Conservation (phyloP, 441 rosid genomes). For the Erodium moschatum region DNA sequence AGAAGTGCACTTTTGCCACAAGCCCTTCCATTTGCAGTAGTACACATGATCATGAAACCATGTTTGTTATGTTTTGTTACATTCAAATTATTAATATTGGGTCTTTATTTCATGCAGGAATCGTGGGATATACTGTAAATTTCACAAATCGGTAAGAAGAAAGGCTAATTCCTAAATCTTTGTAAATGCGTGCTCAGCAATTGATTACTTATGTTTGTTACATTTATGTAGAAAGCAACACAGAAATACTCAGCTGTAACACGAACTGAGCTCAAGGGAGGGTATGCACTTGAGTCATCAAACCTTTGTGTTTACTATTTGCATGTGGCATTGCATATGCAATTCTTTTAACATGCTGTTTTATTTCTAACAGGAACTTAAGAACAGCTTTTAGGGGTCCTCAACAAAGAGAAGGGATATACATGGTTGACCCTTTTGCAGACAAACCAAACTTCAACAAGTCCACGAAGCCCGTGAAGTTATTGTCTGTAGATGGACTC, state of each 20-base stretch:
- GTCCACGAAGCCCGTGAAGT: conserved; percentile 43
- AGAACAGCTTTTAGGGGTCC: conserved; percentile 52
- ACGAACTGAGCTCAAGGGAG: conserved; percentile 77
- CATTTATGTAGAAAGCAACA: conserved; percentile 52
- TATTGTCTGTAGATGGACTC: conserved; percentile 72
- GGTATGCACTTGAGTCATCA: conserved; percentile 38
- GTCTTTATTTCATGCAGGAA: conserved; percentile 46
- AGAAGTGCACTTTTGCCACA: not conserved
- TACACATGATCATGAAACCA: not conserved
- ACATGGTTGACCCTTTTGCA: conserved; percentile 53
- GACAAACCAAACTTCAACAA: conserved; percentile 39
- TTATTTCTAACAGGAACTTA: conserved; percentile 40
- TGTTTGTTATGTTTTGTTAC: not conserved
- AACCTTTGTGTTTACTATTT: not conserved
- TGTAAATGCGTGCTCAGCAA: conserved; percentile 6
- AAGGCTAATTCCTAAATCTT: not conserved
- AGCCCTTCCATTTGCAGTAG: too few species aligned
- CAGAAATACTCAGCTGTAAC: conserved; percentile 41
- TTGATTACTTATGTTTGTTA: not conserved
- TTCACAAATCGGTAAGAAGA: conserved; percentile 56
- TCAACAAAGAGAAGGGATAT: conserved; percentile 50
- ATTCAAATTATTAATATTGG: conserved; percentile 4
- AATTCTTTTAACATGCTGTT: not conserved
- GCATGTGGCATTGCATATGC: not conserved
- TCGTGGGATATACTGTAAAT: conserved; percentile 58